phyloP scores from a whole-genome alignment of 108 stramenopile species.

The Cyclostephanos invisitatus region DNA sequence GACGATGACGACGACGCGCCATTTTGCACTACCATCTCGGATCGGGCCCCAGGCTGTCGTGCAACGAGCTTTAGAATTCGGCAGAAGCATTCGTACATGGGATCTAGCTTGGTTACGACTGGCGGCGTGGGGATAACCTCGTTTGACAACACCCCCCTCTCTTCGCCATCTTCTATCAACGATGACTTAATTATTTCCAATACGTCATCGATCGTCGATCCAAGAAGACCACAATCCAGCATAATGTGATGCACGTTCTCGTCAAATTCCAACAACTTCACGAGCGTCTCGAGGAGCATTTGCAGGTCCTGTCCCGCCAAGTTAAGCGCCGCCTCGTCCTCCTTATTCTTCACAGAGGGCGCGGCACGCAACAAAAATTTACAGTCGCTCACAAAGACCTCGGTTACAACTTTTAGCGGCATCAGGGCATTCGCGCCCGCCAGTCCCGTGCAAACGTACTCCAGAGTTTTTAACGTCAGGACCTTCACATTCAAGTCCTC shows the following conservation, averaged over 20 bases:
- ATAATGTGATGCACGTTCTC: constrained; percentile 74
- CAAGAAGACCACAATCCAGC: constrained; percentile 67
- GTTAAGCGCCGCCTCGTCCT: constrained; percentile 21
- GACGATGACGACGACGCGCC: constrained; percentile 12
- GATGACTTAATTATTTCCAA: constrained; percentile 53
- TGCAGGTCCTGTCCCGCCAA: constrained; percentile 68
- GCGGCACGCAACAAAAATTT: constrained; percentile 63
- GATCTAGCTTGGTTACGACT: constrained; percentile 32
- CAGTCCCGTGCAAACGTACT: constrained; percentile 89
- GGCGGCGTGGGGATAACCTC: constrained; percentile 9
- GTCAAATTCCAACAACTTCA: constrained; percentile 90
- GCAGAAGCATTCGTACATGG: constrained; percentile 43
- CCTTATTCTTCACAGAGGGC: constrained; percentile 11
- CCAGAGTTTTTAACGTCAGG: constrained; percentile 89
- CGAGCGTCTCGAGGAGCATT: constrained; percentile 81
- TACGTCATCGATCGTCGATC: constrained; percentile 63
- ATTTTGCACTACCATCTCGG: constrained; percentile 24
- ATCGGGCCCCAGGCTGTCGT: constrained; percentile 33
- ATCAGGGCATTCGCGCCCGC: constrained; percentile 66
- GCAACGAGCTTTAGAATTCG: constrained; percentile 53
- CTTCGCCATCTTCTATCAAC: constrained; percentile 21
- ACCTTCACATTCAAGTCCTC: constrained; percentile 83
- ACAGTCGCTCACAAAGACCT: constrained; percentile 80
- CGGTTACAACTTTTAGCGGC: constrained; percentile 76
- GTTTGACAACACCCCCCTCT: not conserved